A percentile compares a stretch with the other conserved stretches of the same genome.
Evolutionary conservation across 2,329 filamentous ascomycete genomes (phyloP).

Genomic region (Neopestalotiopsis sp.): DNA sequence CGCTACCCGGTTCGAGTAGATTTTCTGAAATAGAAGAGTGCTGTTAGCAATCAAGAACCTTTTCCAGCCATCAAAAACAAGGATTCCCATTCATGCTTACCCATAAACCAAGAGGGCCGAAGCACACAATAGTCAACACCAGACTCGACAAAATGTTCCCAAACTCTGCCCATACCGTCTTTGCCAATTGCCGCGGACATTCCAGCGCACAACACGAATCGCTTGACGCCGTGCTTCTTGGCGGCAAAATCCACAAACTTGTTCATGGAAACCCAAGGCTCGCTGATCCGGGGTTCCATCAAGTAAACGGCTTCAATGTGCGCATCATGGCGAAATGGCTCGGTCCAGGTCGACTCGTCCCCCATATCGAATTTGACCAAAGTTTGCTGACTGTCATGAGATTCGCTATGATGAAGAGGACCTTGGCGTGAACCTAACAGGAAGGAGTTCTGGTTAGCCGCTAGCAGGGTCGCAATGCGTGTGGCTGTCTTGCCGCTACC

Average conservation of each 20-base stretch:
- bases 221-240: constrained; percentile 24
- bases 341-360: constrained; percentile 26
- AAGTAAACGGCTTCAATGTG: constrained; percentile 26
- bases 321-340: constrained; percentile 19
- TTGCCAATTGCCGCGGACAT: constrained; percentile 25
- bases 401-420: constrained; percentile 12
- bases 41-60: background rate
- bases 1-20: constrained; percentile 24
- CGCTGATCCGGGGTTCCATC: constrained; percentile 25
- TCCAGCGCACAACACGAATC: constrained; percentile 28
- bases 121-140: constrained; percentile 29
- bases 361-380: constrained; percentile 25
- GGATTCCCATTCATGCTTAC: background rate
- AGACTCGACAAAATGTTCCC: constrained; percentile 27
- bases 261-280: constrained; percentile 27
- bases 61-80: no score
- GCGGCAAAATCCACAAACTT: constrained; percentile 29
- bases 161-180: constrained; percentile 29
- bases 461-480: constrained; percentile 25
- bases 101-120: constrained; percentile 29
- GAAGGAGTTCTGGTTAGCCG: constrained; percentile 24
- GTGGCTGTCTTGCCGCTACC: constrained; percentile 29
- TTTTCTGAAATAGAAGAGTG: constrained; percentile 23
- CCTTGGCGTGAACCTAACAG: constrained; percentile 25
- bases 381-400: constrained; percentile 14